Evolutionary conservation across 495 filamentous ascomycete genomes (phyloP).

Genomic region (Penicillium canariense): DNA sequence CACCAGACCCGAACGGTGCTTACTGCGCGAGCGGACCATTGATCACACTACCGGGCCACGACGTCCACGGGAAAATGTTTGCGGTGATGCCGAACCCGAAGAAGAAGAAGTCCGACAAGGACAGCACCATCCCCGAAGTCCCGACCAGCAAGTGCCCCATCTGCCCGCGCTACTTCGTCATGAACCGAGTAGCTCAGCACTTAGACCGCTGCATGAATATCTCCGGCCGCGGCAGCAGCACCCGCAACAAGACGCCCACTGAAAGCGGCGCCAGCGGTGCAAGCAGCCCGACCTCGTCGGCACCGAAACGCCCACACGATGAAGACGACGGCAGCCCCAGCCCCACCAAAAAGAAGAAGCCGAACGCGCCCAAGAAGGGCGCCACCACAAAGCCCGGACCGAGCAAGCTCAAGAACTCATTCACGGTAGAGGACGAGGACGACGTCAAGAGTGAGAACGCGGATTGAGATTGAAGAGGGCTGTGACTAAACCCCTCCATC

Average conservation of each 20-base stretch:
- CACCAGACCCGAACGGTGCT: slow-evolving; percentile 55
- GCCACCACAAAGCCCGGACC: slow-evolving; percentile 40
- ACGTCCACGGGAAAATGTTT: slow-evolving; percentile 81
- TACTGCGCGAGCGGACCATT: slow-evolving; percentile 79
- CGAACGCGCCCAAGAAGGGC: slow-evolving; percentile 39
- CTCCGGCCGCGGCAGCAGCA: slow-evolving; percentile 63
- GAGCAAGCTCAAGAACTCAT: slow-evolving; percentile 47
- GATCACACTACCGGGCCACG: slow-evolving; percentile 68
- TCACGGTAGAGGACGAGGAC: slow-evolving; percentile 32
- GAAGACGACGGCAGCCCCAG: slow-evolving; percentile 38
- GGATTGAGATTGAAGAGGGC: slow-evolving; percentile 20
- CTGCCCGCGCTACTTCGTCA: slow-evolving; percentile 59
- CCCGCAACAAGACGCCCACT: slow-evolving; percentile 46
- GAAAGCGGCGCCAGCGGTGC: slow-evolving; percentile 35
- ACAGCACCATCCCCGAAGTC: slow-evolving; percentile 36
- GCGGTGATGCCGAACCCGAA: slow-evolving; percentile 56
- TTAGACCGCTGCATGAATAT: slow-evolving; percentile 79
- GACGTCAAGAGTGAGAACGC: slow-evolving; percentile 31
- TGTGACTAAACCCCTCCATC: slow-evolving; percentile 8
- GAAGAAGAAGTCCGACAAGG: slow-evolving; percentile 44
- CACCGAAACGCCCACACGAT: slow-evolving; percentile 41
- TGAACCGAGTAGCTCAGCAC: slow-evolving; percentile 67
- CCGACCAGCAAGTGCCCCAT: slow-evolving; percentile 71
- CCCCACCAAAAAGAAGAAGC: slow-evolving; percentile 48
- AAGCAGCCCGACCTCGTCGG: slow-evolving; percentile 36